Percentiles rank a stretch among this genome's conserved stretches.
phyloP scores from a whole-genome alignment of 768 basidiomycete species.

The Russula ochroleuca region DNA sequence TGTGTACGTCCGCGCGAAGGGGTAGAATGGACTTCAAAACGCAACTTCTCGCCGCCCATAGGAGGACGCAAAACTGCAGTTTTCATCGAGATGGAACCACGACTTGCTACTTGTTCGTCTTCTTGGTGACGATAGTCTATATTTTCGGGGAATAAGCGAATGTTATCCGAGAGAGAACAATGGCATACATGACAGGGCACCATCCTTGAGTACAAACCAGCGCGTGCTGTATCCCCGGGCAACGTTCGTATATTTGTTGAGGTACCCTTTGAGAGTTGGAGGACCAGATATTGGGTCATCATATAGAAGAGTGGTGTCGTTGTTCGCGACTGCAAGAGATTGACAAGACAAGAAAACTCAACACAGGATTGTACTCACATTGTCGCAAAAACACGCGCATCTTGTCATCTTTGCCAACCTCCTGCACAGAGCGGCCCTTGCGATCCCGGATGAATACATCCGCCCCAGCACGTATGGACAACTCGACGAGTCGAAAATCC shows the following conservation, averaged over 20 bases:
- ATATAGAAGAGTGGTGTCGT: conserved; percentile 66
- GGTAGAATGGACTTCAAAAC: conserved; percentile 77
- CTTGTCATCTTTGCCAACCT: conserved; percentile 75
- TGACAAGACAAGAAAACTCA: conserved; percentile 2
- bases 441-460: conserved; percentile 85
- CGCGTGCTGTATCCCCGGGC: conserved; percentile 84
- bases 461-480: conserved; percentile 80
- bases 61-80: conserved; percentile 60
- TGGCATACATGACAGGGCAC: conserved; percentile 74
- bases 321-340: conserved; percentile 59
- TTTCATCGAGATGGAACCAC: conserved; percentile 87
- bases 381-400: conserved; percentile 81
- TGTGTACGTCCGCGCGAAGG: conserved; percentile 46
- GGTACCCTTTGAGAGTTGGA: conserved; percentile 65
- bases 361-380: conserved; percentile 46
- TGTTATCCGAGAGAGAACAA: background rate
- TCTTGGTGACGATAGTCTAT: conserved; percentile 82
- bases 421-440: conserved; percentile 62
- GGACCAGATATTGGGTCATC: conserved; percentile 46
- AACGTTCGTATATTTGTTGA: conserved; percentile 92
- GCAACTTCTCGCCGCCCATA: conserved; percentile 51
- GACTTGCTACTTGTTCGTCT: conserved; percentile 78
- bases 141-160: background rate
- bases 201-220: conserved; percentile 89
- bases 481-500: conserved; percentile 76